Percentiles rank a stretch among this genome's conserved stretches.
phyloP scores from a whole-genome alignment of 192 early-diverging fungal genomes.

The Coemansia sp. region DNA sequence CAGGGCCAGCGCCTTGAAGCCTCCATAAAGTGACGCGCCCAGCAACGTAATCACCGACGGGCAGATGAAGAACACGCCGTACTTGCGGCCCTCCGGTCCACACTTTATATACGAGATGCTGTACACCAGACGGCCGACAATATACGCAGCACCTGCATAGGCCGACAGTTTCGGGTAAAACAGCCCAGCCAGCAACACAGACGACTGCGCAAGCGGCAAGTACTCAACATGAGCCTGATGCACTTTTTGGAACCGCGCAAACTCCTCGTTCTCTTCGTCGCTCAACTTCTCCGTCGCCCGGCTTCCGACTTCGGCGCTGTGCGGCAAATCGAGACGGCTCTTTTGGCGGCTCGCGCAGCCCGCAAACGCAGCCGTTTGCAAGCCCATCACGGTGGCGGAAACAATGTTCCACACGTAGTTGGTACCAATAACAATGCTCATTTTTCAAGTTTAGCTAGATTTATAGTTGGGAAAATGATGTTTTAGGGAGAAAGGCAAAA shows the following conservation, averaged over 20 bases:
- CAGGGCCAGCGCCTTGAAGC: slow-evolving; percentile 45
- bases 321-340: slow-evolving; percentile 32
- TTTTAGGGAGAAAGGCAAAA: background rate
- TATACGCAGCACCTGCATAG: slow-evolving; percentile 42
- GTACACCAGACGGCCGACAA: slow-evolving; percentile 52
- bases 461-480: background rate
- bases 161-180: slow-evolving; percentile 54
- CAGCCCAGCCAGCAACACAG: slow-evolving; percentile 46
- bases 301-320: slow-evolving; percentile 42
- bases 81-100: slow-evolving; percentile 40
- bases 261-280: slow-evolving; percentile 50
- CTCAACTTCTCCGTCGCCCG: slow-evolving; percentile 48
- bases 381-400: slow-evolving; percentile 46
- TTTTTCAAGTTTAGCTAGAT: slow-evolving; percentile 7
- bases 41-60: slow-evolving; percentile 37
- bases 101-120: slow-evolving; percentile 42
- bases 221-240: slow-evolving; percentile 53
- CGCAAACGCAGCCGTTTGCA: slow-evolving; percentile 42
- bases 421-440: slow-evolving; percentile 54
- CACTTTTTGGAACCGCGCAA: slow-evolving; percentile 48
- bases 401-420: slow-evolving; percentile 56
- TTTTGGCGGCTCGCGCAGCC: slow-evolving; percentile 44
- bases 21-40: slow-evolving; percentile 49
- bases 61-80: slow-evolving; percentile 40
- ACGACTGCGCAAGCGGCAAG: slow-evolving; percentile 44